Percentiles rank a stretch among this genome's conserved stretches.
Evolutionary conservation across 2,329 filamentous ascomycete genomes (phyloP).

Genomic region (Corynespora cassiicola): DNA sequence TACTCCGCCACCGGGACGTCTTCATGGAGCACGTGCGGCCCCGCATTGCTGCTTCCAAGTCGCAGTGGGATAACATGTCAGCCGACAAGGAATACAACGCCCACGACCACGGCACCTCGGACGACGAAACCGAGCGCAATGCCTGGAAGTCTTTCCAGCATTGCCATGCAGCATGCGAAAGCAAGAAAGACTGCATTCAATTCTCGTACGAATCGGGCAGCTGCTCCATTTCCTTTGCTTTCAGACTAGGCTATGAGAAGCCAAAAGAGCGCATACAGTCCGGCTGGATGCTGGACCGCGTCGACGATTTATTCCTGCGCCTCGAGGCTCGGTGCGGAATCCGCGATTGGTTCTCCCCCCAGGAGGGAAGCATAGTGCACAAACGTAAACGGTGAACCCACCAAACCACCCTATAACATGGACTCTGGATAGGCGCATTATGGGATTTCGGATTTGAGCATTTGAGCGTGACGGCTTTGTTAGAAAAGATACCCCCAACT

Average conservation of each 20-base stretch:
- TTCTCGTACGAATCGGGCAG: conserved; percentile 42
- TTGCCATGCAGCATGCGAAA: conserved; percentile 42
- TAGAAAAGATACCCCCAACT: conserved; percentile 14
- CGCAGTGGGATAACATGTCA: conserved; percentile 46
- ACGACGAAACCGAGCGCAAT: conserved; percentile 34
- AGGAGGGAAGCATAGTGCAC: conserved; percentile 14
- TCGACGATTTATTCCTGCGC: conserved; percentile 38
- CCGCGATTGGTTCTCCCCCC: conserved; percentile 41
- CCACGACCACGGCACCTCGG: conserved; percentile 30
- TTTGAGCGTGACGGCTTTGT: conserved; percentile 7
- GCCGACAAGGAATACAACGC: conserved; percentile 43
- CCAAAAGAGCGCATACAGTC: conserved; percentile 31
- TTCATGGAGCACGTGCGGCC: conserved; percentile 42
- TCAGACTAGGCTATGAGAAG: conserved; percentile 40
- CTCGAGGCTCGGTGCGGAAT: conserved; percentile 40
- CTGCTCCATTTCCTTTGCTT: conserved; percentile 36
- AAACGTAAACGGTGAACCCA: conserved; percentile 15
- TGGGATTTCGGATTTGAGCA: no score
- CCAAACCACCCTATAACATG: no score
- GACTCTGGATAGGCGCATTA: no score
- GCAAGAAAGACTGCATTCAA: conserved; percentile 38
- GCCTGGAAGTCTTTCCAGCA: conserved; percentile 44
- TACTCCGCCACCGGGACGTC: conserved; percentile 46
- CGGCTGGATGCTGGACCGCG: conserved; percentile 46
- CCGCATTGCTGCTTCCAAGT: conserved; percentile 28